These are phyloP conservation scores for Glycine latifolia DNA, from an alignment of 306 rosid genomes.

Conservation along the genomic window DNA sequence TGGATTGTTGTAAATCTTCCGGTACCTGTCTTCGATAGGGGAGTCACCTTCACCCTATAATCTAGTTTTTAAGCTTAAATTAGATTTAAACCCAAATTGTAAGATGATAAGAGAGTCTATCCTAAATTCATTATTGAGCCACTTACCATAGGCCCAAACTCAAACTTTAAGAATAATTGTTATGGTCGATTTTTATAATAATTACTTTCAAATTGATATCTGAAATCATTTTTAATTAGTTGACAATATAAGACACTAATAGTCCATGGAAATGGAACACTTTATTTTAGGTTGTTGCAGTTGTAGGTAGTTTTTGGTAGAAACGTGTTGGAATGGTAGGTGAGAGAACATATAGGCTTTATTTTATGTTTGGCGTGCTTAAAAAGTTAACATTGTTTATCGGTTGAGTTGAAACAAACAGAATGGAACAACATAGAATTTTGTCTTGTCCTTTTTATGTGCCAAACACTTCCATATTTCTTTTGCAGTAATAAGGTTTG, in stretches of 20 bases:
- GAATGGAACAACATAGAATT: not conserved
- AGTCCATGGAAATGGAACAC: no score
- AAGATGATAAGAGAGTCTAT: no score
- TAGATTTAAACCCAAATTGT: no score
- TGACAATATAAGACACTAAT: no score
- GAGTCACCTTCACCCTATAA: no score
- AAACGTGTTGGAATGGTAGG: not conserved
- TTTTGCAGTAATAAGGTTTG: not conserved
- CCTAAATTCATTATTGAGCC: no score
- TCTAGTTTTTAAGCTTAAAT: no score
- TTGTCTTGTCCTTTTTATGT: not conserved
- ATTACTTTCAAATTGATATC: not conserved
- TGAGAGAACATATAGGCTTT: not conserved
- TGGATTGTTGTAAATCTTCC: no score
- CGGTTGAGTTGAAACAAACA: slow-evolving; percentile 6
- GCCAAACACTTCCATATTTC: not conserved
- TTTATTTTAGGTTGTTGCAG: not conserved
- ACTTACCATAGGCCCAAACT: no score
- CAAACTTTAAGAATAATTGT: no score
- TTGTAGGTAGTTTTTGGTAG: not conserved
- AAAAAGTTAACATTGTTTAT: not conserved
- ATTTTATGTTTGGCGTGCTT: not conserved
- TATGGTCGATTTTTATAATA: not conserved
- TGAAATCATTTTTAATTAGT: not conserved
- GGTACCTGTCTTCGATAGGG: no score